Percentiles rank a stretch among this genome's conserved stretches.
These are phyloP conservation scores for Casuarina equisetifolia DNA, from an alignment of 306 rosid species.

Conservation along the genomic window DNA sequence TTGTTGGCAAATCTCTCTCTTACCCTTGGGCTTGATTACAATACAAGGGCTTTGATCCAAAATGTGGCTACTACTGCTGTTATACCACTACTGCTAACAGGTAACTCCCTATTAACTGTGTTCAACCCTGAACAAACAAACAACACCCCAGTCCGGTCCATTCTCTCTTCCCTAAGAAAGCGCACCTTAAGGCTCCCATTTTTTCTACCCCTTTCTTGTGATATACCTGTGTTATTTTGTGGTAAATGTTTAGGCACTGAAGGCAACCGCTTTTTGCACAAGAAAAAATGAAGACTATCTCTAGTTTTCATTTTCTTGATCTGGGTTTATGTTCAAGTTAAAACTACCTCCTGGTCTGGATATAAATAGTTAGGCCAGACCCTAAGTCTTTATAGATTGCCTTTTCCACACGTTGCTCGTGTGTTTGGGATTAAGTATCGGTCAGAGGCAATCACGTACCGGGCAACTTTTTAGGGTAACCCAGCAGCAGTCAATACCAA, in stretches of 20 bases:
- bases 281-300: not conserved
- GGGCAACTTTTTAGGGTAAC: no score
- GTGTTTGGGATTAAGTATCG: no score
- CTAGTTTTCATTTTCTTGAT: not conserved
- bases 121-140: not conserved
- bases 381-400: no score
- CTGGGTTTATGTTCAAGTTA: not conserved
- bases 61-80: constrained; percentile 3
- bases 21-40: not conserved
- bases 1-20: constrained; percentile 14
- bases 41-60: not conserved
- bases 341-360: not conserved
- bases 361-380: no score
- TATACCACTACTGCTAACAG: not conserved
- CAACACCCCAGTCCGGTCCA: no score
- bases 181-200: not conserved
- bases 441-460: no score
- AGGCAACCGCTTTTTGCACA: not conserved
- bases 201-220: not conserved
- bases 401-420: no score
- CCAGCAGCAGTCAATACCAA: no score
- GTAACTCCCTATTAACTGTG: not conserved
- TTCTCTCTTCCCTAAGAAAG: no score
- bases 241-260: no score
- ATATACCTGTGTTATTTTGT: no score